Base-by-base conservation (phyloP, 768 basidiomycete genomes). In the Lactarius sanguifluus region DNA sequence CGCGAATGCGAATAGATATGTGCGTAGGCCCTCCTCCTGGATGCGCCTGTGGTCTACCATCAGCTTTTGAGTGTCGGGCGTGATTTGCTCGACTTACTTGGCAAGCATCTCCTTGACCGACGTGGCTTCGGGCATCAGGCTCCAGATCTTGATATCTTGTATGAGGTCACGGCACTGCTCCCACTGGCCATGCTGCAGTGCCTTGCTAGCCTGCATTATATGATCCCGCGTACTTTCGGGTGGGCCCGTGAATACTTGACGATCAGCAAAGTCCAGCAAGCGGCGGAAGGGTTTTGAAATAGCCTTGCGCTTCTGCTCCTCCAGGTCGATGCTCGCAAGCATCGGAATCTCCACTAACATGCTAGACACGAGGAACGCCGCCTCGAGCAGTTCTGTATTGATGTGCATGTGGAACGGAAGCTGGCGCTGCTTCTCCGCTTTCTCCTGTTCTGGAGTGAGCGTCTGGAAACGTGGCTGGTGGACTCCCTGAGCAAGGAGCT, bases 371-470 rank as follows among this genome's bases (percentile, higher is more conserved):
- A 99, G 83, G 82, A 98, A 99, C 1, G 94, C 97, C 23, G 96
- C 96, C 77, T 98, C 97, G 63, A 98, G 81, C 10, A 99, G 82
- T 77, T 98, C 97, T 16, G 97, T 94, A 80, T 98, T 99, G 79
- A 98, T 95, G 78, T 99, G 97, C 91, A 98, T 92, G 77, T 99
- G 97, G 89, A 98, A 99, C 34, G 97, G 97, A 28, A 99, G 83
- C 72, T 98, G 94, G 40, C 97, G 86, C 70, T 94, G 90, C 71
- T 95, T 92, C 77, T 99, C 97, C 3, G 95, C 88, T 74, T 95
- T 92, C 76, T 99, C 97, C 78, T 99, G 97, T 77, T 99, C 97
- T 1, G 94, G 94, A 15, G 90, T 86, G 65, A 96, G 80, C 10
- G 86, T 84, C 71, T 92, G 90, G 82, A 88, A 96, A 40, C 95